Evolutionary conservation across 129 eudicot species (phyloP).

Genomic region (Deinandra increscens): DNA sequence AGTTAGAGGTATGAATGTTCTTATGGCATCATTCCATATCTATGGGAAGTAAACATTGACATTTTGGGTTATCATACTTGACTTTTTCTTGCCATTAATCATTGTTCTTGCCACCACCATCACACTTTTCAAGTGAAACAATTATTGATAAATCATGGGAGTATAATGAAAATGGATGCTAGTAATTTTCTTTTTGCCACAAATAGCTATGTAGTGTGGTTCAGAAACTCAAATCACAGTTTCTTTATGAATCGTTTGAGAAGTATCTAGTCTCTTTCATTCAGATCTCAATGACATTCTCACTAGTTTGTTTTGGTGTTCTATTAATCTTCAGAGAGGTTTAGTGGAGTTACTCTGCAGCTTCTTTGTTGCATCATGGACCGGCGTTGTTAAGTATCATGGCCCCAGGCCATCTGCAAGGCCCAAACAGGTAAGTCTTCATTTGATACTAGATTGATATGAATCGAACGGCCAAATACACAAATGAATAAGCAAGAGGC

Average conservation of each 20-base stretch:
- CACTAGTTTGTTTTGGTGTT: neutral
- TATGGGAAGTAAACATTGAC: neutral
- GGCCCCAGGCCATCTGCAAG: conserved; percentile 92
- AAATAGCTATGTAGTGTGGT: neutral
- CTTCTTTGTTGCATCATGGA: conserved; percentile 98
- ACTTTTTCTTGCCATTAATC: neutral
- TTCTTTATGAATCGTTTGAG: neutral
- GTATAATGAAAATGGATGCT: neutral
- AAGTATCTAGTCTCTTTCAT: neutral
- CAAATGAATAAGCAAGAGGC: neutral
- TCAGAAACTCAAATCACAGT: neutral
- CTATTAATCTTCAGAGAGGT: conserved; percentile 49
- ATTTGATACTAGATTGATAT: neutral
- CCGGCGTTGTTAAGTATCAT: conserved; percentile 95
- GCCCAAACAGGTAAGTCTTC: conserved; percentile 68
- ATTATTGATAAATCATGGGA: neutral
- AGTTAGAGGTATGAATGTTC: conserved; percentile 69
- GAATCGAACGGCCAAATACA: neutral
- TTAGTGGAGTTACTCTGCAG: conserved; percentile 93
- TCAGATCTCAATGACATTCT: conserved; percentile 4
- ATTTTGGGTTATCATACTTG: neutral
- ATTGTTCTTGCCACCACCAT: neutral
- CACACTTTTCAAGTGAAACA: neutral
- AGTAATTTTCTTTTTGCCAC: neutral
- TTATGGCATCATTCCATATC: neutral